Evolutionary conservation across 805 yeast genomes (phyloP), one percentile per base, ranked within the genome.

Genomic region (Saturnispora sekii): DNA sequence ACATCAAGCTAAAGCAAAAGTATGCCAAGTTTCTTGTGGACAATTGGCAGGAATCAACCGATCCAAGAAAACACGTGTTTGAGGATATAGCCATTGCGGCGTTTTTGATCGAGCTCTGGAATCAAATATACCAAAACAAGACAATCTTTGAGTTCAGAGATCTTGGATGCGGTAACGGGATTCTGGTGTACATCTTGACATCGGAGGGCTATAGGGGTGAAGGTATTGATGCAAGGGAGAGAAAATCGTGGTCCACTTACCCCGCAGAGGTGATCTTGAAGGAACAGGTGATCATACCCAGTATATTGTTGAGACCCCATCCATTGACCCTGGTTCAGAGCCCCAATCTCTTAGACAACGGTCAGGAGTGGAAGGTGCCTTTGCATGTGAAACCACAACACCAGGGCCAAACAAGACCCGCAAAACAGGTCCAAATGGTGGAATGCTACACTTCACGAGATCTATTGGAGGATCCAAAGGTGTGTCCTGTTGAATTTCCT

Each of bases 41-140:
- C 35, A 74, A 72, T 51, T 90, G 97, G 97, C 78, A 73, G n/a
- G 97, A 90, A 63, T 79, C 81, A 29, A 90, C 97, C 2, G 97
- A 90, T 62, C 97, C 97, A 3, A 76, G 81, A 53, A 90, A 90
- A 60, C 97, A 90, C 64, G 97, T 90, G 0, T 90, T 89, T 65
- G 97, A 90, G 67, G 97, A 90, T 60, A 75, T 90, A 43, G 94
- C 96, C 3, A 89, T 90, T 53, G 97, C 97, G 1, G 95, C 97
- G 0, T 90, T 90, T 54, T 68, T 90, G 49, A 84, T 90, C 26
- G 95, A 86, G 63, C 70, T 85, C 32, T 90, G 97, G 97, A 63
- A 63, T 7, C 66, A 71, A 38, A 70, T 74, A 38, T 69, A 64
- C 42, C 53, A 58, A 30, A 60, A 58, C 31, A 64, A 67, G 35